These are phyloP conservation scores for Melaleuca alternifolia DNA, from an alignment of 345 rosid genomes.

Conservation along the genomic window DNA sequence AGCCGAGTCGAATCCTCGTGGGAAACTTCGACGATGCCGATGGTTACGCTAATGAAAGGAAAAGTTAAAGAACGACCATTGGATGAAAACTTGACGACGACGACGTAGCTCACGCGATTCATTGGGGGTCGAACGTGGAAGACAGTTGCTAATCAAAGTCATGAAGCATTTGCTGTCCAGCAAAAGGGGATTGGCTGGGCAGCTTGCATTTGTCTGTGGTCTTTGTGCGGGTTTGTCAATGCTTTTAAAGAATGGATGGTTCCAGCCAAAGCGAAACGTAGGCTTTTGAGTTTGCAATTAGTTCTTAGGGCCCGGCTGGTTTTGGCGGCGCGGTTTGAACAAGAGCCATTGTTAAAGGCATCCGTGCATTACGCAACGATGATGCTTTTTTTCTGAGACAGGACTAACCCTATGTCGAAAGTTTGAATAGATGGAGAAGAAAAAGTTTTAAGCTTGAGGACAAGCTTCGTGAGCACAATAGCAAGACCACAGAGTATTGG, in stretches of 20 bases:
- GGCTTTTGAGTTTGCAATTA: background rate
- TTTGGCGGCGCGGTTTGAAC: too few species aligned
- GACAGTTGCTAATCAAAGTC: background rate
- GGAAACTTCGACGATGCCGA: background rate
- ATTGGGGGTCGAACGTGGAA: background rate
- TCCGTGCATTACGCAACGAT: too few species aligned
- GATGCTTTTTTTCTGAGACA: too few species aligned
- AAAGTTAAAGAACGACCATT: background rate
- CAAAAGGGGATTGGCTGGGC: background rate
- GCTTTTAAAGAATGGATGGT: background rate
- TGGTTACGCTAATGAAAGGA: rapidly evolving
- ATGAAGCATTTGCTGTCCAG: background rate
- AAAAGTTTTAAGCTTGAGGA: too few species aligned
- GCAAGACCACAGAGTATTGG: too few species aligned
- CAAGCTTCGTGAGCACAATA: too few species aligned
- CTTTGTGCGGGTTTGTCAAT: background rate
- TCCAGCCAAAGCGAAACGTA: background rate
- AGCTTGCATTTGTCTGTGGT: background rate
- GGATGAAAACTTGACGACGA: background rate
- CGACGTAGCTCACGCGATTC: background rate
- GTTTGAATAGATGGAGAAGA: too few species aligned
- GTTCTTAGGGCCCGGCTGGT: background rate
- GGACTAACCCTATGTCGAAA: too few species aligned
- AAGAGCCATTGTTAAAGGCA: too few species aligned
- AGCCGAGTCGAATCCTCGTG: background rate